phyloP scores from a whole-genome alignment of 495 filamentous ascomycete genomes.

The Baudoinia panamericana region DNA sequence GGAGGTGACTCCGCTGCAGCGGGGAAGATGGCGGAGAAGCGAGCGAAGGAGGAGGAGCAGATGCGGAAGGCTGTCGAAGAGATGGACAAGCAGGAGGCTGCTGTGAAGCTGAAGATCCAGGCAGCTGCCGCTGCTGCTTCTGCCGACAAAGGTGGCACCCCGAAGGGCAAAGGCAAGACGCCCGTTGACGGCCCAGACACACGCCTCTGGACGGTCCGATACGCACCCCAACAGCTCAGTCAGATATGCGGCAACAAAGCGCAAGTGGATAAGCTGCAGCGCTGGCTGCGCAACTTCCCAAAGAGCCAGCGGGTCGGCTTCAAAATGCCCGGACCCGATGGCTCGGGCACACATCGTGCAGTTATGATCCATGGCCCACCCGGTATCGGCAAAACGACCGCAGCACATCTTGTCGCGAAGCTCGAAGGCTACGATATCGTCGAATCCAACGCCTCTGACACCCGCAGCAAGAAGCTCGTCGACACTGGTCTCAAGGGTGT shows the following conservation, averaged over 20 bases:
- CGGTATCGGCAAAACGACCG: conserved; percentile 95
- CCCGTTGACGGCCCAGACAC: conserved; percentile 38
- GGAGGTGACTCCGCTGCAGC: conserved; percentile 83
- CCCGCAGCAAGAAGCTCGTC: conserved; percentile 93
- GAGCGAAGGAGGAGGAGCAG: conserved; percentile 60
- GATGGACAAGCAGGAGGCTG: conserved; percentile 55
- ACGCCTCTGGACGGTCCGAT: conserved; percentile 89
- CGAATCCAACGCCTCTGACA: conserved; percentile 93
- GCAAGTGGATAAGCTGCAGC: conserved; percentile 75
- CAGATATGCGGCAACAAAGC: conserved; percentile 96
- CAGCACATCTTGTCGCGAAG: conserved; percentile 85
- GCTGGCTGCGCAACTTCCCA: conserved; percentile 74
- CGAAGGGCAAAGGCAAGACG: conserved; percentile 14
- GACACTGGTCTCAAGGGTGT: conserved; percentile 76
- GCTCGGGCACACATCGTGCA: conserved; percentile 61
- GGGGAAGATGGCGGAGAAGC: conserved; percentile 67
- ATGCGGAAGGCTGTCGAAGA: conserved; percentile 61
- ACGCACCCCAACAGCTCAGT: conserved; percentile 66
- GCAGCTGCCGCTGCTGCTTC: conserved; percentile 9
- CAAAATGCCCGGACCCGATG: conserved; percentile 66
- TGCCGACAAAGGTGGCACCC: conserved; percentile 3
- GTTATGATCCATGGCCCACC: conserved; percentile 91
- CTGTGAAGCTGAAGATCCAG: conserved; percentile 12
- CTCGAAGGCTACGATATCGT: conserved; percentile 86
- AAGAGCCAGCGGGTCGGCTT: conserved; percentile 61